Percentiles rank a stretch among this genome's conserved stretches.
Conservation (phyloP, 306 rosid genomes). For the Argentina anserina region DNA sequence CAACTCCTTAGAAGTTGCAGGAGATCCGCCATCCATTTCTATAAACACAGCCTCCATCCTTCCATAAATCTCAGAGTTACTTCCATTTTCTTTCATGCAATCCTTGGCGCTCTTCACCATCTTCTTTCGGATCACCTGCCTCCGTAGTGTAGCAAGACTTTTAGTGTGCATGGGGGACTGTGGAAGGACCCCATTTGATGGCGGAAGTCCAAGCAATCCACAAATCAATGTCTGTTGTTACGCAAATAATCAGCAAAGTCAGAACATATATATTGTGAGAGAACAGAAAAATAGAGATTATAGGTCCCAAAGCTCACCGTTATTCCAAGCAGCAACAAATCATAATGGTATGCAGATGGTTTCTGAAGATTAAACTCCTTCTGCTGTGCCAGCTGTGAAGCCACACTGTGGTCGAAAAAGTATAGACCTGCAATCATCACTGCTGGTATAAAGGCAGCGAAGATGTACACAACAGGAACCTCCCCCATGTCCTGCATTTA, state of each 20-base stretch:
- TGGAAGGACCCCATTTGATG: conserved; percentile 94
- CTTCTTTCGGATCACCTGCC: conserved; percentile 63
- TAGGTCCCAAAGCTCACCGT: conserved; percentile 36
- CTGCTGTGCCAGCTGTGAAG: conserved; percentile 83
- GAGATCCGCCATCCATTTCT: conserved; percentile 53
- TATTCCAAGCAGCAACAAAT: conserved; percentile 65
- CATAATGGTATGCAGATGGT: conserved; percentile 88
- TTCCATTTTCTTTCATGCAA: conserved; percentile 37
- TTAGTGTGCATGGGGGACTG: conserved; percentile 97
- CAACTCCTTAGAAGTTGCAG: conserved; percentile 49
- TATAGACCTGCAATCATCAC: conserved; percentile 80
- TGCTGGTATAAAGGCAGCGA: conserved; percentile 73
- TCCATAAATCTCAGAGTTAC: conserved; percentile 60
- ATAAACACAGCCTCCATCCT: conserved; percentile 65
- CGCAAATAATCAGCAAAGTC: conserved; percentile 1
- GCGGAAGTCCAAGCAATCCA: conserved; percentile 91
- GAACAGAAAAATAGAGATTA: neutral
- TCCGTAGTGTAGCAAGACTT: conserved; percentile 80
- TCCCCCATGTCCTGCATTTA: conserved; percentile 66
- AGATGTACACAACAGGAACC: conserved; percentile 51
- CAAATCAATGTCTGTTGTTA: conserved; percentile 67
- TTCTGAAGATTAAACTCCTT: conserved; percentile 86
- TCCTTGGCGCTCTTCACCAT: conserved; percentile 85
- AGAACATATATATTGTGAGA: neutral
- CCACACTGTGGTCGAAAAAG: conserved; percentile 88